These are phyloP conservation scores for Candida sanyaensis DNA, from an alignment of 1,139 yeast genomes.

Conservation along the genomic window DNA sequence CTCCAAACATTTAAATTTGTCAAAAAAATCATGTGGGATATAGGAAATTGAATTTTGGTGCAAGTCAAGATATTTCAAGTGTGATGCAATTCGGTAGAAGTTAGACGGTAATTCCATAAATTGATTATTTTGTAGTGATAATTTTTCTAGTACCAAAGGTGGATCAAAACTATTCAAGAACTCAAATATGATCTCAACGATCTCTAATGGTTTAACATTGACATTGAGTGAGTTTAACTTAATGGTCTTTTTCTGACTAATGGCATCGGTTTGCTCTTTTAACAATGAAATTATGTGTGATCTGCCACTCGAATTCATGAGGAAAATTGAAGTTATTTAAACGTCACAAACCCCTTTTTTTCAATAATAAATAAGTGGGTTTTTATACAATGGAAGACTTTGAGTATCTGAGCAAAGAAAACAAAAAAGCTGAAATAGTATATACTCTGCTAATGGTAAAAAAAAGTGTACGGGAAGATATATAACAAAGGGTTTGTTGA, in stretches of 20 bases:
- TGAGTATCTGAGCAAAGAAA: no score
- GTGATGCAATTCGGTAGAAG: conserved; percentile 43
- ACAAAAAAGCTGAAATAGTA: no score
- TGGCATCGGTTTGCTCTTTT: conserved; percentile 27
- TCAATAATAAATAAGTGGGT: no score
- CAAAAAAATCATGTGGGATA: conserved; percentile 46
- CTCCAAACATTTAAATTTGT: conserved; percentile 48
- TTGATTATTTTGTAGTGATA: conserved; percentile 55
- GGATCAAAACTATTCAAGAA: conserved; percentile 28
- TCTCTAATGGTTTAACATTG: conserved; percentile 15
- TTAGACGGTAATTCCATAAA: conserved; percentile 50
- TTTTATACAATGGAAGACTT: no score
- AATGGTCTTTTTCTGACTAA: conserved; percentile 23
- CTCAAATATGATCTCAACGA: conserved; percentile 29
- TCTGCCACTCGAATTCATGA: conserved; percentile 2
- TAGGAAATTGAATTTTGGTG: conserved; percentile 57
- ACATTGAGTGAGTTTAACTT: conserved; percentile 20
- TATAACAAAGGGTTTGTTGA: no score
- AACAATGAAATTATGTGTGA: conserved; percentile 13
- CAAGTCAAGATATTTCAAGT: conserved; percentile 63
- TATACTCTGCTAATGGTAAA: no score
- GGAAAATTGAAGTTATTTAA: neutral
- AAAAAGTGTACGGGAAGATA: no score
- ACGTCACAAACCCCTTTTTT: no score
- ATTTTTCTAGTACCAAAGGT: conserved; percentile 47